Evolutionary conservation across 306 rosid genomes (phyloP).

Genomic region (Lupinus albus): DNA sequence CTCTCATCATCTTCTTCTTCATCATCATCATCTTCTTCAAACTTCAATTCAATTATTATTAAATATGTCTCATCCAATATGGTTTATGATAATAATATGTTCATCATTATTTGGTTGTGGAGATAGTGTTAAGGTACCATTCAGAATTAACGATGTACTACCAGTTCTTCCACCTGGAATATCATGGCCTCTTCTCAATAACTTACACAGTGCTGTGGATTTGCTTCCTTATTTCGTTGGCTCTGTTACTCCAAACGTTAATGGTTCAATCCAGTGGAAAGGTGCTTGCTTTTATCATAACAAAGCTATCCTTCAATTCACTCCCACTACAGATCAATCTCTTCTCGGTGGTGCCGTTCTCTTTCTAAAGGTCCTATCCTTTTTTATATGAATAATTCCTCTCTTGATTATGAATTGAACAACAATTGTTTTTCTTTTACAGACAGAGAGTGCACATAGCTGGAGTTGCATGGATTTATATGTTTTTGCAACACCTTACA

Average conservation of each 20-base stretch:
- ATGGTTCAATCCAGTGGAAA: slow-evolving; percentile 64
- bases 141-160: slow-evolving; percentile 69
- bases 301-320: slow-evolving; percentile 61
- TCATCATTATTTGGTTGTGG: too few relatives aligned
- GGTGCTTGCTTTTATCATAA: slow-evolving; percentile 79
- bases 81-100: too few relatives aligned
- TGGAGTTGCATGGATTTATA: slow-evolving; percentile 94
- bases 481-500: slow-evolving; percentile 89
- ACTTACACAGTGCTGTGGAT: slow-evolving; percentile 80
- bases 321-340: slow-evolving; percentile 37
- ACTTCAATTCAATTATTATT: too few relatives aligned
- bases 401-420: neutral
- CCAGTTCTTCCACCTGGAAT: slow-evolving; percentile 73
- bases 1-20: too few relatives aligned
- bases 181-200: slow-evolving; percentile 88
- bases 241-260: slow-evolving; percentile 60
- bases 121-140: slow-evolving; percentile 50
- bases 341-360: slow-evolving; percentile 69
- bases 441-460: slow-evolving; percentile 86
- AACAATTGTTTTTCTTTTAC: slow-evolving; percentile 24
- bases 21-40: too few relatives aligned
- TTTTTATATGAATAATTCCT: too few relatives aligned
- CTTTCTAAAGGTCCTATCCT: slow-evolving; percentile 66
- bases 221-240: slow-evolving; percentile 80
- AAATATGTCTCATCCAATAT: too few relatives aligned